These are phyloP conservation scores for Chrysopogon serrulatus DNA, from an alignment of 176 grass and related monocot species.

Conservation along the genomic window DNA sequence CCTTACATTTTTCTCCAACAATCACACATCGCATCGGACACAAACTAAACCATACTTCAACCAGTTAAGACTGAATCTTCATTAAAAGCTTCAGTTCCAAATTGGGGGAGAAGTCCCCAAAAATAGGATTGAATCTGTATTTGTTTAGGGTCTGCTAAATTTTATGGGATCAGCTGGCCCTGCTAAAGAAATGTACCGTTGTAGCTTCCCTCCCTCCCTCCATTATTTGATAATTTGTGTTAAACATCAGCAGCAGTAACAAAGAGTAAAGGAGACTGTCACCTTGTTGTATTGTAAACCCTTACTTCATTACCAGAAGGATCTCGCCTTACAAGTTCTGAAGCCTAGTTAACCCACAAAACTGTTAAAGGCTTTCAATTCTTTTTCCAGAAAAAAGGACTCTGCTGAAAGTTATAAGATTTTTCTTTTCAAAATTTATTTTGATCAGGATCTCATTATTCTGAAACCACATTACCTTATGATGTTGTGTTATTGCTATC, in stretches of 20 bases:
- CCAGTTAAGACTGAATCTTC: background rate
- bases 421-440: too few relatives aligned
- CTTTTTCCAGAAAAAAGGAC: background rate
- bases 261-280: background rate
- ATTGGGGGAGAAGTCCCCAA: too few relatives aligned
- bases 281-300: background rate
- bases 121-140: too few relatives aligned
- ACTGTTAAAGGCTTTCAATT: background rate
- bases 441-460: too few relatives aligned
- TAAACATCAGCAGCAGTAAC: background rate
- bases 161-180: background rate
- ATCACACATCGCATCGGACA: background rate
- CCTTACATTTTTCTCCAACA: background rate
- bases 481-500: background rate
- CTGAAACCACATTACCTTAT: background rate
- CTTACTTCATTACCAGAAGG: background rate
- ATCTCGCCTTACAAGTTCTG: background rate
- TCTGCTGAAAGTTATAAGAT: background rate
- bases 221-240: background rate
- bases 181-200: background rate
- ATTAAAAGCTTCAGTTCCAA: background rate
- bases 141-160: background rate
- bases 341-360: background rate
- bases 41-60: background rate
- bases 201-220: background rate